Percentiles rank a stretch among this genome's conserved stretches.
These are phyloP conservation scores for Chlamydomonas schloesseri DNA, from an alignment of 139 green algal genomes.

Conservation along the genomic window DNA sequence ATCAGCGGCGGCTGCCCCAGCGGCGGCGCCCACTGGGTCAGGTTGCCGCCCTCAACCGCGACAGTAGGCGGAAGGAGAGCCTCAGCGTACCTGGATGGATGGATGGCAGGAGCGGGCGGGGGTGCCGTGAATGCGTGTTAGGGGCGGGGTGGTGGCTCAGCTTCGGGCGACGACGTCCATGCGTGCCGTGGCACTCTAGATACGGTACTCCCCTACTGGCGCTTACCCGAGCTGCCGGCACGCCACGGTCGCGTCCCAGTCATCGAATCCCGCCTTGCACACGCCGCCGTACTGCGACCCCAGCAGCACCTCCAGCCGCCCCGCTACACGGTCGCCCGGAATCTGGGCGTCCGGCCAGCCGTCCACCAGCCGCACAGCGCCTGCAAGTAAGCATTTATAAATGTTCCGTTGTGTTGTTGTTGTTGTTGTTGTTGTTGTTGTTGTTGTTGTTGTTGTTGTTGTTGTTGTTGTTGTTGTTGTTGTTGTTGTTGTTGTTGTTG, in stretches of 20 bases:
- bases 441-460: too few relatives aligned
- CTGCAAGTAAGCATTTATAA: neutral
- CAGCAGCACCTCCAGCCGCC: neutral
- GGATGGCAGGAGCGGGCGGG: too few relatives aligned
- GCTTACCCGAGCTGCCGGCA: neutral
- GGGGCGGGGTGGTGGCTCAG: too few relatives aligned
- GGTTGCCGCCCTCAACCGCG: neutral
- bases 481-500: too few relatives aligned
- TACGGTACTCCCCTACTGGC: too few relatives aligned
- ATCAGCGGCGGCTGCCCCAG: neutral
- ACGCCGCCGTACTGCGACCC: neutral
- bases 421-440: too few relatives aligned
- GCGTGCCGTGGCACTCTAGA: too few relatives aligned
- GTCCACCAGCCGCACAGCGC: neutral
- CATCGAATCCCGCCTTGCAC: neutral
- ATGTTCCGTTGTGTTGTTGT: too few relatives aligned
- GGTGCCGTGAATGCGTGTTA: too few relatives aligned
- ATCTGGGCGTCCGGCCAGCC: neutral
- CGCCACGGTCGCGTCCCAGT: neutral
- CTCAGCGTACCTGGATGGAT: neutral
- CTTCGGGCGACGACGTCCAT: too few relatives aligned
- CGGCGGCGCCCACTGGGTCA: conserved; percentile 2
- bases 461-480: too few relatives aligned
- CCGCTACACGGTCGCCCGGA: neutral
- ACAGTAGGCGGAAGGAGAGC: neutral